Conservation (phyloP, 2,329 filamentous ascomycete genomes). For the Exophiala calicioides region DNA sequence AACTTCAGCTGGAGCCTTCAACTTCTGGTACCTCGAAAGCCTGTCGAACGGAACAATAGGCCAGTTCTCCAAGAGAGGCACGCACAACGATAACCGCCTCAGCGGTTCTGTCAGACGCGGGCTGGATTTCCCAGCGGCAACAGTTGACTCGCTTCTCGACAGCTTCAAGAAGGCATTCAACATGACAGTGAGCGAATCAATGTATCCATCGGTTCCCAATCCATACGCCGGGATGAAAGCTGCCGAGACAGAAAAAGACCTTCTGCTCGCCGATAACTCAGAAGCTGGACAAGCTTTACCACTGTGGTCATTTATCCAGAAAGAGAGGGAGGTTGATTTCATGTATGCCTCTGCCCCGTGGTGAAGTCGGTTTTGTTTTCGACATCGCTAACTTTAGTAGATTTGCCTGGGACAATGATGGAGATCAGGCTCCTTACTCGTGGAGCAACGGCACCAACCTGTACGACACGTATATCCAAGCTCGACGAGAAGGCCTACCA, state of each 20-base stretch:
- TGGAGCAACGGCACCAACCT: constrained; percentile 23
- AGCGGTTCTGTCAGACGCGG: background rate
- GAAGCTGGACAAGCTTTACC: constrained; percentile 35
- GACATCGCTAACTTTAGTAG: background rate
- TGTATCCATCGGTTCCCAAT: constrained; percentile 15
- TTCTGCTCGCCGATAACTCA: constrained; percentile 37
- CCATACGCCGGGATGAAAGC: constrained; percentile 14
- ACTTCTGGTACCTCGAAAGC: constrained; percentile 13
- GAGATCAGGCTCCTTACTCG: constrained; percentile 5
- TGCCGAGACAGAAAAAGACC: constrained; percentile 3
- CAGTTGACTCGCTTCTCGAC: background rate
- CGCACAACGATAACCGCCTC: background rate
- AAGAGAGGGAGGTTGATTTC: constrained; percentile 14
- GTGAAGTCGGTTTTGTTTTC: too few species aligned
- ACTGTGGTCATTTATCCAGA: constrained; percentile 14
- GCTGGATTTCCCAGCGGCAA: background rate
- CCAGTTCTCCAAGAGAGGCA: constrained; percentile 9
- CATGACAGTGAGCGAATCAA: constrained; percentile 1
- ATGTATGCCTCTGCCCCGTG: constrained; percentile 16
- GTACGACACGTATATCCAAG: constrained; percentile 16
- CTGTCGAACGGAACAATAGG: constrained; percentile 14
- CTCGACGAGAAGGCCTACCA: constrained; percentile 9
- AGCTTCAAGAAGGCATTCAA: constrained; percentile 12
- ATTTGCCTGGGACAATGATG: constrained; percentile 14
- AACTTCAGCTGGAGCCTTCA: constrained; percentile 10